A percentile compares a stretch with the other conserved stretches of the same genome.
Evolutionary conservation across 192 early-diverging fungal species (phyloP).

Genomic region (Spizellomyces sp.): DNA sequence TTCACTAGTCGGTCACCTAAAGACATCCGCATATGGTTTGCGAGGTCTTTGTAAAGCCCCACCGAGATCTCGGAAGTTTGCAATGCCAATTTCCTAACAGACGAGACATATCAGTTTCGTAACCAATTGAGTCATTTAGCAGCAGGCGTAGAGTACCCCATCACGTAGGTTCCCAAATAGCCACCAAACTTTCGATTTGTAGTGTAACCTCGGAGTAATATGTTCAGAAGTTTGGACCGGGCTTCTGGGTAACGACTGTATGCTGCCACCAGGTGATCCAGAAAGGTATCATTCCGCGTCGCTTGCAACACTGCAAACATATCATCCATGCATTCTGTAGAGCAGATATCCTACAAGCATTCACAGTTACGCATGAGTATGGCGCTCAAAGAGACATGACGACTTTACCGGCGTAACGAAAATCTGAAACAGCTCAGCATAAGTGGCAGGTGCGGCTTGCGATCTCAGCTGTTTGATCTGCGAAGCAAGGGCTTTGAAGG

Average conservation of each 20-base stretch:
- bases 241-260: not conserved
- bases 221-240: not conserved
- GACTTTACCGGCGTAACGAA: not conserved
- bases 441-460: not conserved
- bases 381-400: too few relatives aligned
- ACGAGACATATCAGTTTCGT: too few relatives aligned
- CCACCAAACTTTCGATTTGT: not conserved
- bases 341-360: not conserved
- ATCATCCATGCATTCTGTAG: not conserved
- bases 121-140: too few relatives aligned
- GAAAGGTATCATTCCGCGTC: not conserved
- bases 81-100: too few relatives aligned
- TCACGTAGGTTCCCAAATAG: not conserved
- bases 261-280: not conserved
- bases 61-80: too few relatives aligned
- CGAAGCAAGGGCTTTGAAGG: not conserved
- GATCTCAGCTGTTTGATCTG: not conserved
- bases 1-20: too few relatives aligned
- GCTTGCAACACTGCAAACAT: not conserved
- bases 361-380: not conserved
- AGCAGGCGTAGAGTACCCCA: not conserved
- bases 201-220: not conserved
- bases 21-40: too few relatives aligned
- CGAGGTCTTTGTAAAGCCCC: too few relatives aligned
- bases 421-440: not conserved